Evolutionary conservation across 106 monocot genomes (phyloP), one percentile per base, ranked within the genome.

Genomic region (Xerophyta viscosa): DNA sequence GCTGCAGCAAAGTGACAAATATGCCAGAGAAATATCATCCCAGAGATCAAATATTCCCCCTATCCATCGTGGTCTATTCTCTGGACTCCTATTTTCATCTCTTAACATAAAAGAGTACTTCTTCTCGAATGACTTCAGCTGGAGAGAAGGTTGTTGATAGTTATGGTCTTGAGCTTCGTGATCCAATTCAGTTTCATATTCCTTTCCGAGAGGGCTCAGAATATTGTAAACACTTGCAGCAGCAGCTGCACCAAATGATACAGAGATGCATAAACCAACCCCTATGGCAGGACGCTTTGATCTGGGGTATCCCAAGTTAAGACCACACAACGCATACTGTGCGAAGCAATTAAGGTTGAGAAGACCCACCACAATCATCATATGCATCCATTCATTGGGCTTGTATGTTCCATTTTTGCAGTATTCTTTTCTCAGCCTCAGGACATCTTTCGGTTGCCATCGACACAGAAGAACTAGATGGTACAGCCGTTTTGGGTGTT

Each of bases 351-450:
- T 88, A 20, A 88, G 4, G 54, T 88, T 49, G 37, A 88, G 88
- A 41, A 88, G 72, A 57, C 66, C 8, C 22, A 88, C 78, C 14
- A 82, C 88, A 13, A 82, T 68, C 82, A 88, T 75, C 82, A 88
- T 88, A 68, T 88, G 87, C 19, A 54, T 55, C 87, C 87, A 87
- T 41, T 87, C 87, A 43, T 82, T 56, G 2, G 87, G 81, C 56
- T 87, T 87, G 46, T 87, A 87, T 5, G 72, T 65, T 18, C 68
- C 89, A 58, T 90, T 68, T 57, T 90, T 90, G 66, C 89, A 90
- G 57, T 84, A 84, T 41, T 71, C 49, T 39, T 77, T 84, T 61
- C 89, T 63, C 11, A 89, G 83, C 20, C 28, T 73, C 13, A 68
- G 18, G 48, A 83, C 50, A 68, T 89, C 89, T 27, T 77, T 41